phyloP scores from a whole-genome alignment of 768 basidiomycete genomes.

The Tylopilus sp. region DNA sequence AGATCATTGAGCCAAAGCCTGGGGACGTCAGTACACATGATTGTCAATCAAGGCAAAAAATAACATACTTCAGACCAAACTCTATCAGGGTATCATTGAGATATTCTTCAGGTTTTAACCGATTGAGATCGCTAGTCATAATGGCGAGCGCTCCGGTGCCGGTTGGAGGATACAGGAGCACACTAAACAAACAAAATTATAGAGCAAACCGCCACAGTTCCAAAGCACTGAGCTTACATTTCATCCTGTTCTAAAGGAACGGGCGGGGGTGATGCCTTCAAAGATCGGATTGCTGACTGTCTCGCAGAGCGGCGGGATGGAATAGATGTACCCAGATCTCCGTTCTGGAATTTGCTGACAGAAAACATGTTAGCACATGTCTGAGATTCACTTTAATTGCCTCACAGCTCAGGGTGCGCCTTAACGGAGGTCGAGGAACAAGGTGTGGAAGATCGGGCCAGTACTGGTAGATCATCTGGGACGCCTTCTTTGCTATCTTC shows the following conservation, averaged over 20 bases:
- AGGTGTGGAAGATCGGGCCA: slow-evolving; percentile 15
- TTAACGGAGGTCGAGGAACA: slow-evolving; percentile 17
- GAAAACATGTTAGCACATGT: neutral
- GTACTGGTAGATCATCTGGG: neutral
- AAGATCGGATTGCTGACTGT: slow-evolving; percentile 26
- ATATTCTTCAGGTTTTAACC: slow-evolving; percentile 77
- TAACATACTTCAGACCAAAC: slow-evolving; percentile 86
- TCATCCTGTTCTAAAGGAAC: slow-evolving; percentile 52
- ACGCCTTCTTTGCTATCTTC: neutral
- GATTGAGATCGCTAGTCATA: slow-evolving; percentile 70
- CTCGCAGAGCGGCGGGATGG: slow-evolving; percentile 36
- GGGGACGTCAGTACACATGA: slow-evolving; percentile 4
- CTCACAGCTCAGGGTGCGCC: slow-evolving; percentile 17
- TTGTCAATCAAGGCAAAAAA: neutral
- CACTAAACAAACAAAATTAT: slow-evolving; percentile 38
- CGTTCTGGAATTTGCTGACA: slow-evolving; percentile 11
- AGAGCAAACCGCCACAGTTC: neutral
- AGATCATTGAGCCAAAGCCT: slow-evolving; percentile 72
- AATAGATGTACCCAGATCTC: slow-evolving; percentile 3
- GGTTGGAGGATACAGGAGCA: slow-evolving; percentile 70
- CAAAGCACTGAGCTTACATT: slow-evolving; percentile 42
- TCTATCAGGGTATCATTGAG: slow-evolving; percentile 97
- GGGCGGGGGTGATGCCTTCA: slow-evolving; percentile 25
- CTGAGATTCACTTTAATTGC: neutral
- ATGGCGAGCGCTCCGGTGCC: slow-evolving; percentile 76